Base-by-base conservation (phyloP, 768 basidiomycete genomes). In the Fistulinella prunicolor region DNA sequence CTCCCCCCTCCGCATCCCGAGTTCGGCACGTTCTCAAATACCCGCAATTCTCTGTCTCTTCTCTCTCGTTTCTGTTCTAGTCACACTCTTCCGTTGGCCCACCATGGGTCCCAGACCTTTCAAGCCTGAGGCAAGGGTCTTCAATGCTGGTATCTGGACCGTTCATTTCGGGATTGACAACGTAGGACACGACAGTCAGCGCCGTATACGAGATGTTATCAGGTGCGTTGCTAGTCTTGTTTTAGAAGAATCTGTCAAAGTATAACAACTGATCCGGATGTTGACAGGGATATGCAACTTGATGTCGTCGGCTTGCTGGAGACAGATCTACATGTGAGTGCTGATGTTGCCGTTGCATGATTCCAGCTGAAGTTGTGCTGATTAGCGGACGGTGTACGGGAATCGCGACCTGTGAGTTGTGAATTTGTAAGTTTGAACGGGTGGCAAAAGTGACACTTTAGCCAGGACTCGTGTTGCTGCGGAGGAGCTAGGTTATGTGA, bases 131-230 rank as follows among this genome's bases (percentile, higher is more conserved):
- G 75, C 82, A 14, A 73, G 86, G 24, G 74, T 88, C n/a, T 70
- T 93, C 36, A 85, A 82, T 17, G 83, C 86, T 5, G 92, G 88
- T 3, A 90, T 94, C 23, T 94, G 91, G 92, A 91, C 93, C 0
- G 76, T 95, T 21, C 93, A 95, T 64, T 95, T 95, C 61, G 93
- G 93, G 0, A 72, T 84, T 17, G 67, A 67, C 46, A 70, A 66
- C 16, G 55, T 45, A 22, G 66, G 68, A n/a, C 61, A 63, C 35
- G 66, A 69, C 38, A 68, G 66, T 43, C 66, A 68, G 32, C 65
- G 62, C 29, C 66, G 60, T 24, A 62, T 67, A 38, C 65, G 67
- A 32, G 66, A 66, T 16, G 52, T 45, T 81, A 91, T 65, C 82
- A 88, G 53, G 80, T 78, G 36, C 83, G 87, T 3, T 65, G 79